These are phyloP conservation scores for Cyclotella distinguenda DNA, from an alignment of 108 stramenopile species.

Conservation along the genomic window DNA sequence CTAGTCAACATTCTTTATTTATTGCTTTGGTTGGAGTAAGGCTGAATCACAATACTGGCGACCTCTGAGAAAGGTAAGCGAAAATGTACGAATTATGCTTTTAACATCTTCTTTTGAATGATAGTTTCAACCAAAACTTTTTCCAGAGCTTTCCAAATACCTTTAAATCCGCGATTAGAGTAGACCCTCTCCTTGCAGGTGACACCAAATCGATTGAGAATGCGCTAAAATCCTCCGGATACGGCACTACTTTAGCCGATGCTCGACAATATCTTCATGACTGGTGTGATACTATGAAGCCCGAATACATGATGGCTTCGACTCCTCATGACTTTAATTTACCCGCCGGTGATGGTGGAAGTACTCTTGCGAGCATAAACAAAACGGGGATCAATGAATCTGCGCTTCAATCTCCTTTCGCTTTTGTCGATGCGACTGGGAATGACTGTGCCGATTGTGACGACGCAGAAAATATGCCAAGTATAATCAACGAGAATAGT, in stretches of 20 bases:
- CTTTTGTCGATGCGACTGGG: conserved; percentile 44
- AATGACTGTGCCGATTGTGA: conserved; percentile 46
- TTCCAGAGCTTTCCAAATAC: conserved; percentile 48
- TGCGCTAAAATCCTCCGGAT: conserved; percentile 67
- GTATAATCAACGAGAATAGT: conserved; percentile 69
- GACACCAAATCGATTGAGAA: conserved; percentile 58
- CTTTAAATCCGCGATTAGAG: conserved; percentile 84
- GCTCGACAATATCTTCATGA: conserved; percentile 76
- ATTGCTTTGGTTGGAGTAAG: not conserved
- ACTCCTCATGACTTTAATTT: conserved; percentile 86
- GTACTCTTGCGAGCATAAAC: conserved; percentile 30
- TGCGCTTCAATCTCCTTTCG: conserved; percentile 67
- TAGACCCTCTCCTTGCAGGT: conserved; percentile 86
- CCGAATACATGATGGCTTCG: conserved; percentile 91
- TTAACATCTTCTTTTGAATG: not conserved
- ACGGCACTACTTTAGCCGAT: conserved; percentile 63
- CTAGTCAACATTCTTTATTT: not conserved
- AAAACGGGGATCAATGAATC: conserved; percentile 59
- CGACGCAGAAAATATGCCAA: conserved; percentile 55
- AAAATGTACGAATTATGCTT: not conserved
- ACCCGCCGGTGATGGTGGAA: conserved; percentile 31
- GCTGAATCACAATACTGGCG: conserved; percentile 77
- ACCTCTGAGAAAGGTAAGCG: conserved; percentile 49
- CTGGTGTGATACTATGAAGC: conserved; percentile 84
- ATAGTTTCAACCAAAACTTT: not conserved